phyloP scores from a whole-genome alignment of 2,329 filamentous ascomycete species.

The Cladosporium sphaerospermum region DNA sequence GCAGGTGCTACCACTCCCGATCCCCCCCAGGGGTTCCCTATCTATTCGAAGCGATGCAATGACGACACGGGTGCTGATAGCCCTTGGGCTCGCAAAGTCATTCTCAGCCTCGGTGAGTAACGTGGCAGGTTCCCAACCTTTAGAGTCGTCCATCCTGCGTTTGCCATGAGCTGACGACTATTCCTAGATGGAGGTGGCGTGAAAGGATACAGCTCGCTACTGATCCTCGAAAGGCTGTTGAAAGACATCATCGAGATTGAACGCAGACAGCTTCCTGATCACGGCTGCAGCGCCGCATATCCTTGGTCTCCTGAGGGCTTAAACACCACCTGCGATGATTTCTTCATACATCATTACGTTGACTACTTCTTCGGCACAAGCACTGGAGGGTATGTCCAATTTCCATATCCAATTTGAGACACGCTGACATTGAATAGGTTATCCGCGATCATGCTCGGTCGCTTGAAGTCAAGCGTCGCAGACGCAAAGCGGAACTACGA shows the following conservation, averaged over 20 bases:
- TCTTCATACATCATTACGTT: neutral
- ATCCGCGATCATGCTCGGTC: neutral
- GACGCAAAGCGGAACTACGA: neutral
- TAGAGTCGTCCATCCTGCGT: neutral
- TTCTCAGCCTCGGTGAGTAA: neutral
- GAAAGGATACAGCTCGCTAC: neutral
- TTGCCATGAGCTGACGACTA: neutral
- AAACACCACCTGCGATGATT: neutral
- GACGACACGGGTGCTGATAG: neutral
- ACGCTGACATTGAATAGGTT: neutral
- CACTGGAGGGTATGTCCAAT: neutral
- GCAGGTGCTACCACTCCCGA: too few relatives aligned
- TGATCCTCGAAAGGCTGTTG: neutral
- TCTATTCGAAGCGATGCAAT: too few relatives aligned
- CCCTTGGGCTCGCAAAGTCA: neutral
- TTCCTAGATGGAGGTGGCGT: neutral
- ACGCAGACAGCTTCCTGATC: neutral
- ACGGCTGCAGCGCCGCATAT: neutral
- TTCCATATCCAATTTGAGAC: neutral
- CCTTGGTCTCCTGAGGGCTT: neutral
- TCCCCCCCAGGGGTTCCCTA: too few relatives aligned
- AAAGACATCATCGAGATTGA: neutral
- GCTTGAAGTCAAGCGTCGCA: neutral
- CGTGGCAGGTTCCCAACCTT: neutral
- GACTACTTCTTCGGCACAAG: neutral